phyloP scores from a whole-genome alignment of 139 green algal genomes.

The Eudorina sp. region DNA sequence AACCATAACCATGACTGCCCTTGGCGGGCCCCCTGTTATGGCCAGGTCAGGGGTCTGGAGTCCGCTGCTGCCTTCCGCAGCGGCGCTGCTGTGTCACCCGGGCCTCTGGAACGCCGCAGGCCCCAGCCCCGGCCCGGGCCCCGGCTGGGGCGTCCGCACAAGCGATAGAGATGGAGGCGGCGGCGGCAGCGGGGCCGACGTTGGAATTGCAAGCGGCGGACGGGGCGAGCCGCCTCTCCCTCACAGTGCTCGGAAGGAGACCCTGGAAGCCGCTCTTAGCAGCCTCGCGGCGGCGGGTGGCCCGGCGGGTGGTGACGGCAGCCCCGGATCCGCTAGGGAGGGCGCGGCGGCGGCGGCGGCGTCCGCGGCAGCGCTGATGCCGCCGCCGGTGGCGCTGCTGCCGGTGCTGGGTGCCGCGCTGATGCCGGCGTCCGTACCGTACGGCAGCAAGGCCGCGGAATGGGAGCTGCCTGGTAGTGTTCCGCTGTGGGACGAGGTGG shows the following conservation, averaged over 20 bases:
- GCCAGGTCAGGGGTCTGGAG: too few relatives aligned
- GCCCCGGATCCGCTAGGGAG: background rate
- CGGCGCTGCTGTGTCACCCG: constrained; percentile 10
- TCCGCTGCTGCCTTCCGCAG: background rate
- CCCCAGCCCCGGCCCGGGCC: too few relatives aligned
- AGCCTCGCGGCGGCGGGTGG: background rate
- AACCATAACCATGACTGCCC: too few relatives aligned
- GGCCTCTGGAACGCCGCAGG: constrained; percentile 1
- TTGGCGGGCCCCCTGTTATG: too few relatives aligned
- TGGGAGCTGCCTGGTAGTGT: background rate
- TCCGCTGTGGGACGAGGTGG: background rate
- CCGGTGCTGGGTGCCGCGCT: constrained; percentile 19
- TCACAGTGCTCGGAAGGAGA: background rate
- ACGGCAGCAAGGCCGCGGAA: background rate
- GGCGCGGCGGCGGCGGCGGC: background rate
- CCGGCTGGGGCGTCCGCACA: too few relatives aligned
- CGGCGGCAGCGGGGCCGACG: too few relatives aligned
- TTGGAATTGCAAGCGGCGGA: background rate
- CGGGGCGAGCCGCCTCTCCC: too few relatives aligned
- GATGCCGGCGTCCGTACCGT: constrained; percentile 4
- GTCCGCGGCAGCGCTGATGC: background rate
- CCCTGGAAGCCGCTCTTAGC: background rate
- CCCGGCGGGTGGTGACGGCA: background rate
- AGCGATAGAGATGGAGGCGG: background rate
- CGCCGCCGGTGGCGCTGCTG: background rate